phyloP scores from a whole-genome alignment of 2,329 filamentous ascomycete genomes.

The Cladosporium sp. region DNA sequence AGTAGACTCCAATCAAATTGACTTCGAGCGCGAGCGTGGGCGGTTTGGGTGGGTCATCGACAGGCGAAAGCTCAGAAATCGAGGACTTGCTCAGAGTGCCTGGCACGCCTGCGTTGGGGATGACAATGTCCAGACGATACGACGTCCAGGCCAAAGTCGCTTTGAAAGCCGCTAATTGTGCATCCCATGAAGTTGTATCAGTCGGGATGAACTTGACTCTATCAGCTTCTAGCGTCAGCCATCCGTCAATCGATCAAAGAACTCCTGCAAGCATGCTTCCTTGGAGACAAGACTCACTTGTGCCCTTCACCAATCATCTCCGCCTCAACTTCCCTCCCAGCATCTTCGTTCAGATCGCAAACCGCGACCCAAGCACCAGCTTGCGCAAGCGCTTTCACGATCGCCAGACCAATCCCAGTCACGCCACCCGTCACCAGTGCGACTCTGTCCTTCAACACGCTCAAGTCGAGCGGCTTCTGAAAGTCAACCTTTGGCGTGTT shows the following conservation, averaged over 20 bases:
- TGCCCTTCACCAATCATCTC: conserved; percentile 6
- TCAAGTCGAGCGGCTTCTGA: conserved; percentile 15
- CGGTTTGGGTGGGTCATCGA: conserved; percentile 1
- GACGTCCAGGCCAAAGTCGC: conserved; percentile 22
- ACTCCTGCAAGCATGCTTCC: background rate
- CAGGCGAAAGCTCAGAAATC: background rate
- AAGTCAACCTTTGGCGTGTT: conserved; percentile 21
- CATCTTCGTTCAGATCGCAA: conserved; percentile 22
- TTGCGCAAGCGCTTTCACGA: conserved; percentile 22
- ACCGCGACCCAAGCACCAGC: conserved; percentile 28
- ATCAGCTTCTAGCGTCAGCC: background rate
- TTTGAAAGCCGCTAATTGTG: conserved; percentile 30
- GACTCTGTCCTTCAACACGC: conserved; percentile 21
- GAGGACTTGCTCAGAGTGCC: conserved; percentile 16
- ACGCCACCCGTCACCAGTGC: conserved; percentile 29
- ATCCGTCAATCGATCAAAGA: background rate
- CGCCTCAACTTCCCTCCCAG: conserved; percentile 6
- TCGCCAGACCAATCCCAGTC: conserved; percentile 24
- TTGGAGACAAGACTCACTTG: background rate
- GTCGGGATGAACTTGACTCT: conserved; percentile 28
- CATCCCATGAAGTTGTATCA: conserved; percentile 24
- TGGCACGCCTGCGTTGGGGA: conserved; percentile 24
- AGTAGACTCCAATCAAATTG: conserved; percentile 27
- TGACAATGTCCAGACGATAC: conserved; percentile 27
- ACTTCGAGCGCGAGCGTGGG: conserved; percentile 21